phyloP scores from a whole-genome alignment of 805 yeast genomes.

The Pichia heedii region DNA sequence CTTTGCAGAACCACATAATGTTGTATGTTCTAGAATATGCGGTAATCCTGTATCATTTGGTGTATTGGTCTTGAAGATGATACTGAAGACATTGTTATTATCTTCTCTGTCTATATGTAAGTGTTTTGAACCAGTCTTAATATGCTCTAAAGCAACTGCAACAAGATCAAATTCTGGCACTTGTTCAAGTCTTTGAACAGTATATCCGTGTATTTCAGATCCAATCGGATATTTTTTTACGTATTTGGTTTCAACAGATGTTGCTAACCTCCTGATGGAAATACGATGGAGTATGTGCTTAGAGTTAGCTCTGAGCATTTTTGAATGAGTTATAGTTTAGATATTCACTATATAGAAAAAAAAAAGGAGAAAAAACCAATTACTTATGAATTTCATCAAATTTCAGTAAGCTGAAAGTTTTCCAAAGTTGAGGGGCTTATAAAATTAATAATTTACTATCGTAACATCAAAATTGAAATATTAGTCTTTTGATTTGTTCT shows the following conservation, averaged over 20 bases:
- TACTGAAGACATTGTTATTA: constrained; percentile 76
- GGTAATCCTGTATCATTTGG: constrained; percentile 95
- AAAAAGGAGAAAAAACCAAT: too few relatives aligned
- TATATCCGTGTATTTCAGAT: constrained; percentile 54
- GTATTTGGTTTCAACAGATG: constrained; percentile 5
- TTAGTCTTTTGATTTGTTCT: too few relatives aligned
- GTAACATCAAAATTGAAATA: too few relatives aligned
- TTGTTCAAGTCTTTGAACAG: constrained; percentile 50
- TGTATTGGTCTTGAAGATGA: constrained; percentile 89
- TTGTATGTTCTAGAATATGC: constrained; percentile 92
- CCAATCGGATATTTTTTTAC: constrained; percentile 54
- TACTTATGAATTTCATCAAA: too few relatives aligned
- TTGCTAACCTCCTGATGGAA: constrained; percentile 5
- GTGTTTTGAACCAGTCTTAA: constrained; percentile 66
- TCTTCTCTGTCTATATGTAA: constrained; percentile 81
- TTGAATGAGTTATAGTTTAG: too few relatives aligned
- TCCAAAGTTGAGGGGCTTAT: too few relatives aligned
- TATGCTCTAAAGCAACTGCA: constrained; percentile 67
- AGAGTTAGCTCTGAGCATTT: background rate
- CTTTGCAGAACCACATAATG: constrained; percentile 85
- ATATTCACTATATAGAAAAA: too few relatives aligned
- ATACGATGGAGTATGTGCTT: background rate
- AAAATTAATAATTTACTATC: too few relatives aligned
- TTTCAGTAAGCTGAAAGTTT: too few relatives aligned
- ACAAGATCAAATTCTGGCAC: constrained; percentile 77